phyloP scores from a whole-genome alignment of 2,329 filamentous ascomycete genomes.

The Aaosphaeria arxii region DNA sequence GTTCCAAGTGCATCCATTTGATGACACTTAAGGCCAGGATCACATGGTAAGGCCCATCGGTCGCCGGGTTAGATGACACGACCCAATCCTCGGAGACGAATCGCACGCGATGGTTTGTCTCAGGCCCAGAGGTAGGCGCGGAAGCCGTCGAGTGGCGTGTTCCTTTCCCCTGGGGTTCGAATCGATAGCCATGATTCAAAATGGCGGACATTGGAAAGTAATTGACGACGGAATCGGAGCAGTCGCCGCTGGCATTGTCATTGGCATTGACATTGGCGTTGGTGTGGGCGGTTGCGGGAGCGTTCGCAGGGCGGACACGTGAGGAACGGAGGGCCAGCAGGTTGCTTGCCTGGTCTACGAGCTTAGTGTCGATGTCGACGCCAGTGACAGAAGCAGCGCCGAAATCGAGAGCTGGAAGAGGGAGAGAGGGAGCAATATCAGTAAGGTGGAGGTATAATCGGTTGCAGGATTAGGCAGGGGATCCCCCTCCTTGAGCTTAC shows the following conservation, averaged over 20 bases:
- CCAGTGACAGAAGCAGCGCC: constrained; percentile 35
- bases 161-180: constrained; percentile 17
- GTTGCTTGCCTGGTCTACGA: constrained; percentile 34
- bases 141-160: constrained; percentile 11
- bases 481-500: constrained; percentile 24
- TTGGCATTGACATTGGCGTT: too few species aligned
- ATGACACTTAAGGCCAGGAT: constrained; percentile 40
- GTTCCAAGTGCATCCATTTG: constrained; percentile 39
- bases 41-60: constrained; percentile 27
- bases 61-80: constrained; percentile 18
- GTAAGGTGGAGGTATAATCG: constrained; percentile 25
- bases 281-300: neutral
- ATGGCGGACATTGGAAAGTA: constrained; percentile 38
- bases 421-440: constrained; percentile 32
- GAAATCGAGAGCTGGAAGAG: constrained; percentile 38
- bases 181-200: constrained; percentile 29
- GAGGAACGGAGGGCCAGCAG: constrained; percentile 37
- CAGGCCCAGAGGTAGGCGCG: constrained; percentile 9
- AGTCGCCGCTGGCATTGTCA: neutral
- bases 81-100: constrained; percentile 35
- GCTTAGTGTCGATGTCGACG: constrained; percentile 37
- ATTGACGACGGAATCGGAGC: constrained; percentile 16
- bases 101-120: constrained; percentile 8
- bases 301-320: constrained; percentile 24
- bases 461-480: constrained; percentile 21